Percentiles rank a stretch among this genome's conserved stretches.
phyloP scores from a whole-genome alignment of 169 alveolate species.

The Eimeria zaria region DNA sequence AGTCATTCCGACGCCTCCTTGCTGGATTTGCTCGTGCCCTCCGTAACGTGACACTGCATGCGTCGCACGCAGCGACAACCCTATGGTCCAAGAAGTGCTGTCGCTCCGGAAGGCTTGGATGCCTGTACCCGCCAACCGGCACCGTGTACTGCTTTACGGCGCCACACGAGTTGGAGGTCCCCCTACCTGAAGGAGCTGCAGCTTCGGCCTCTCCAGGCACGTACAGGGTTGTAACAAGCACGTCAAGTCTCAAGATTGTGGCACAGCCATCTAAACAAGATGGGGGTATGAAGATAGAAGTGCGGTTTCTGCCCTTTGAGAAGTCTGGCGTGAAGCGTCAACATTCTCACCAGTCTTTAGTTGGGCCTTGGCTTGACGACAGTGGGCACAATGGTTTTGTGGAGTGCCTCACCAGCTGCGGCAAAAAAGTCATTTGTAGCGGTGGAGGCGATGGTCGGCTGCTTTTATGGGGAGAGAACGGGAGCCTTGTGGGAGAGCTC shows the following conservation, averaged over 20 bases:
- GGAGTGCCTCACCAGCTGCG: constrained; percentile 81
- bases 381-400: constrained; percentile 83
- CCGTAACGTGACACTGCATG: constrained; percentile 70
- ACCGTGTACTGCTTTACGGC: constrained; percentile 64
- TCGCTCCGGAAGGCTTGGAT: constrained; percentile 52
- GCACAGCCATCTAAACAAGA: constrained; percentile 54
- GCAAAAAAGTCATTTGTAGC: constrained; percentile 70
- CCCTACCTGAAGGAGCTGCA: constrained; percentile 77
- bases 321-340: constrained; percentile 74
- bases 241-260: constrained; percentile 74
- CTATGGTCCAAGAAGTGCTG: constrained; percentile 58
- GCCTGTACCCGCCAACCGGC: constrained; percentile 78
- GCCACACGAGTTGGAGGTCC: constrained; percentile 75
- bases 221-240: constrained; percentile 73
- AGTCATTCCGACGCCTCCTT: constrained; percentile 39
- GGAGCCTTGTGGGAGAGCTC: constrained; percentile 79
- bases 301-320: constrained; percentile 73
- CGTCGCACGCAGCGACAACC: constrained; percentile 63
- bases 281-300: constrained; percentile 65
- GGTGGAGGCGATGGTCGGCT: constrained; percentile 86
- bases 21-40: constrained; percentile 49
- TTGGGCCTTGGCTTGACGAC: constrained; percentile 74
- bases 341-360: constrained; percentile 43
- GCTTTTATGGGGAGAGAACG: constrained; percentile 71
- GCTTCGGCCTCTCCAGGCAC: constrained; percentile 80